A percentile compares a stretch with the other conserved stretches of the same genome.
phyloP scores from a whole-genome alignment of 2,329 filamentous ascomycete genomes.

The Fusarium tupiense region DNA sequence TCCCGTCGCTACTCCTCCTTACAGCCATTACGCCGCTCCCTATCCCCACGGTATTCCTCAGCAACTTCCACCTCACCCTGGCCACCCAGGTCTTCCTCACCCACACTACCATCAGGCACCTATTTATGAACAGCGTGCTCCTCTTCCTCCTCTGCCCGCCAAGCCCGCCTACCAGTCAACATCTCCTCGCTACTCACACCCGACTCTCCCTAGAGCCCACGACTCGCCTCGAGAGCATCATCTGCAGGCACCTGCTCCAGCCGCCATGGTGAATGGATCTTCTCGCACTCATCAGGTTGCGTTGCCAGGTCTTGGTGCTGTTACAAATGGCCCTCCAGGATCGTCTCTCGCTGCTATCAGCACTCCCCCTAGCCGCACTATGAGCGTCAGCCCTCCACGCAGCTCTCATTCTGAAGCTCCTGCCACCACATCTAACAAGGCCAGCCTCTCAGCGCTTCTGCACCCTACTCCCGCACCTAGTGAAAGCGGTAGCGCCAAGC shows the following conservation, averaged over 20 bases:
- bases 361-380: slow-evolving; percentile 57
- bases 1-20: slow-evolving; percentile 64
- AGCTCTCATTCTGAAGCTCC: slow-evolving; percentile 48
- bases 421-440: slow-evolving; percentile 48
- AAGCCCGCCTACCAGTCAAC: slow-evolving; percentile 48
- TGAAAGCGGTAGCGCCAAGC: slow-evolving; percentile 57
- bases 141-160: slow-evolving; percentile 50
- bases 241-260: slow-evolving; percentile 56
- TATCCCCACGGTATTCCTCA: slow-evolving; percentile 48
- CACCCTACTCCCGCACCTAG: slow-evolving; percentile 60
- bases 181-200: slow-evolving; percentile 45
- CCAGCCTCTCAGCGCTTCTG: slow-evolving; percentile 60
- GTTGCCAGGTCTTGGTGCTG: slow-evolving; percentile 54
- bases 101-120: slow-evolving; percentile 44
- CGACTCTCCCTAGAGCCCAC: slow-evolving; percentile 48
- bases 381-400: slow-evolving; percentile 61
- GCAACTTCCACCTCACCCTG: slow-evolving; percentile 41
- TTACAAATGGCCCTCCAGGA: slow-evolving; percentile 43
- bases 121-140: slow-evolving; percentile 49
- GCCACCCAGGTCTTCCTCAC: slow-evolving; percentile 43
- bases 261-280: slow-evolving; percentile 50
- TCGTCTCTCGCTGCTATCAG: slow-evolving; percentile 46
- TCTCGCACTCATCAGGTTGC: slow-evolving; percentile 55
- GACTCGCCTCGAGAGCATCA: slow-evolving; percentile 58
- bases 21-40: slow-evolving; percentile 56